phyloP scores from a whole-genome alignment of 2,329 filamentous ascomycete genomes.

The Monosporascus sp. region DNA sequence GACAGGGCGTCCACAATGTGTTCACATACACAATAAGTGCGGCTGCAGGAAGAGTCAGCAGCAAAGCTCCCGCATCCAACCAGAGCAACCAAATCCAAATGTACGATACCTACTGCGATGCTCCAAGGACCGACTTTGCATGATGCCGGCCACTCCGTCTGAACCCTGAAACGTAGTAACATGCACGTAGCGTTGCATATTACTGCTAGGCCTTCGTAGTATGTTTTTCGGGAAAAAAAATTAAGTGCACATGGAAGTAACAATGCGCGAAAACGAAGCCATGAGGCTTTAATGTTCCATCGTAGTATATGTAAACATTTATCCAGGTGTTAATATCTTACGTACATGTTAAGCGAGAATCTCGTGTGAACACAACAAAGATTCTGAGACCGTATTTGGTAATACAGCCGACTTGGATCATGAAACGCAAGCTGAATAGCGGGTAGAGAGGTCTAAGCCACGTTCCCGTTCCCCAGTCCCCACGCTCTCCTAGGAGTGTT shows the following conservation, averaged over 20 bases:
- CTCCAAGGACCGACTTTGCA: not conserved
- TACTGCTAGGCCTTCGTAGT: not conserved
- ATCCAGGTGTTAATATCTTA: not conserved
- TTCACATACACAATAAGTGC: not conserved
- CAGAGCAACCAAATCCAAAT: not conserved
- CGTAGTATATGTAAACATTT: not conserved
- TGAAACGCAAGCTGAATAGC: not conserved
- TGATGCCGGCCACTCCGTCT: not conserved
- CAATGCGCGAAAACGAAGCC: not conserved
- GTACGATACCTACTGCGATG: not conserved
- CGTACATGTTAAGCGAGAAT: not conserved
- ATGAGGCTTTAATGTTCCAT: not conserved
- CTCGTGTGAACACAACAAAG: not conserved
- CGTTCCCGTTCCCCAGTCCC: not conserved
- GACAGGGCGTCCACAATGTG: too few relatives aligned
- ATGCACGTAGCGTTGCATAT: not conserved
- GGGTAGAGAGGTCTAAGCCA: not conserved
- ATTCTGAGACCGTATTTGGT: not conserved
- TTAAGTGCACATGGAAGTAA: not conserved
- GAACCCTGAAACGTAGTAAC: not conserved
- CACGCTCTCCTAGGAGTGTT: not conserved
- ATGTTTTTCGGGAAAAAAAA: not conserved
- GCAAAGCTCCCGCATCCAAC: not conserved
- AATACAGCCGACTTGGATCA: not conserved
- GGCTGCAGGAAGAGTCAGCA: not conserved